Conservation (phyloP, 208 protist genomes). For the Blastocrithidia nonstop region DNA sequence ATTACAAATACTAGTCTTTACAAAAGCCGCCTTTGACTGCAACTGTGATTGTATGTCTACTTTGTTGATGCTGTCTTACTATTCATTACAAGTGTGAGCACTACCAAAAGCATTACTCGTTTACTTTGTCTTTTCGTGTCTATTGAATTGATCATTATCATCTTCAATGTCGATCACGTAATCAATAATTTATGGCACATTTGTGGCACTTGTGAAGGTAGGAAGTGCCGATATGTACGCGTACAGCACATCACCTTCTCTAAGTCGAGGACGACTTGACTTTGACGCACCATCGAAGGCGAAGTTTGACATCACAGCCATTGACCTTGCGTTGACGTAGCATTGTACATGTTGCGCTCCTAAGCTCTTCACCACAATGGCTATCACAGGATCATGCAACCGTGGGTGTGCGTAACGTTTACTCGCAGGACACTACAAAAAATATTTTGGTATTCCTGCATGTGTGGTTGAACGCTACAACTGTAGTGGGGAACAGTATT, state of each 20-base stretch:
- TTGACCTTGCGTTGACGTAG: constrained; percentile 24
- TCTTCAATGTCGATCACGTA: no score
- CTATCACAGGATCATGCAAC: constrained; percentile 55
- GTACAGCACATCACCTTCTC: constrained; percentile 66
- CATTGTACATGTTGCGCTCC: constrained; percentile 44
- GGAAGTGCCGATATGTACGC: constrained; percentile 47
- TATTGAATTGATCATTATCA: no score
- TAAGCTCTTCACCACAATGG: constrained; percentile 29
- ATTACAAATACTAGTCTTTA: no score
- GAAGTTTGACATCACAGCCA: constrained; percentile 48
- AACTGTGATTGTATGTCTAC: no score
- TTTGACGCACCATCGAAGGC: constrained; percentile 80
- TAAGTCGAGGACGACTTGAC: constrained; percentile 42
- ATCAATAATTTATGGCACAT: no score
- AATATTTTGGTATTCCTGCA: constrained; percentile 17
- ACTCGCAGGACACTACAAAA: constrained; percentile 24
- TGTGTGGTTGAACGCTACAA: constrained; percentile 10
- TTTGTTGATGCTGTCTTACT: no score
- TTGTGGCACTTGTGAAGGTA: no score
- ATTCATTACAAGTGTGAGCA: no score
- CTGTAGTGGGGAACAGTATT: constrained; percentile 41
- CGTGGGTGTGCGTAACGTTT: constrained; percentile 39
- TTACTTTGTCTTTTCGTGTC: no score
- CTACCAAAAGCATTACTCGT: no score
- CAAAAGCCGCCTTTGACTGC: no score